Base-by-base conservation (phyloP, 2,329 filamentous ascomycete genomes). In the Aspergillus sp. region DNA sequence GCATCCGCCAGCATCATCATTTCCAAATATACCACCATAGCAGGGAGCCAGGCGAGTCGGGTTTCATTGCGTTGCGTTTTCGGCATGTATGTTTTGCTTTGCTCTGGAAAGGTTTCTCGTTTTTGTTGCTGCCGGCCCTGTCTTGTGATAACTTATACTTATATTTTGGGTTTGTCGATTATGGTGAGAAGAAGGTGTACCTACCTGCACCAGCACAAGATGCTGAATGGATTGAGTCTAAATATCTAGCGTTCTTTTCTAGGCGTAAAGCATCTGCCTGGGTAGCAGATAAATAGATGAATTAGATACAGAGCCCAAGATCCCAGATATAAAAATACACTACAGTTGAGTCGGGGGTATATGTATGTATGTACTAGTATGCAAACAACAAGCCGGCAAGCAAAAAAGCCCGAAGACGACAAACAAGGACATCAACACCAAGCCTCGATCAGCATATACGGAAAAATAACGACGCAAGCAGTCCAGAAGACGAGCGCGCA, bases 401-500 rank as follows among this genome's bases (percentile, higher is more conserved):
- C n/a, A n/a, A n/a, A n/a, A n/a, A 11, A 24, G 20, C 26, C 32
- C 32, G n/a, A n/a, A n/a, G n/a, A n/a, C n/a, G n/a, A n/a, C n/a
- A n/a, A n/a, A n/a, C n/a, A n/a, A n/a, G n/a, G n/a, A n/a, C n/a
- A 39, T 51, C 36, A 66, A 42, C 49, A 56, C 50, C 57, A 64
- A 34, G 79, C 47, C 64, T 93, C 84, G 20, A 72, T 72, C 55
- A 78, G 76, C 52, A 93, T 76, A 47, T 86, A 85, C 3, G 86
- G 86, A 46, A 91, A 67, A 51, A 94, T 88, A 10, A 93, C 84
- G 30, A 80, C 65, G 47, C 79, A 83, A 0, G 86, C 86, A 45
- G 79, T 91, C 69, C 74, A 86, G 36, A 93, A 76, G 31, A 93
- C 78, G 42, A 78, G 59, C 4, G 83, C 50, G 17, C 75, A 77